A percentile compares a stretch with the other conserved stretches of the same genome.
Conservation (phyloP, 1,284 basidiomycete genomes). For the Ceratorhiza oryzae-sativae region DNA sequence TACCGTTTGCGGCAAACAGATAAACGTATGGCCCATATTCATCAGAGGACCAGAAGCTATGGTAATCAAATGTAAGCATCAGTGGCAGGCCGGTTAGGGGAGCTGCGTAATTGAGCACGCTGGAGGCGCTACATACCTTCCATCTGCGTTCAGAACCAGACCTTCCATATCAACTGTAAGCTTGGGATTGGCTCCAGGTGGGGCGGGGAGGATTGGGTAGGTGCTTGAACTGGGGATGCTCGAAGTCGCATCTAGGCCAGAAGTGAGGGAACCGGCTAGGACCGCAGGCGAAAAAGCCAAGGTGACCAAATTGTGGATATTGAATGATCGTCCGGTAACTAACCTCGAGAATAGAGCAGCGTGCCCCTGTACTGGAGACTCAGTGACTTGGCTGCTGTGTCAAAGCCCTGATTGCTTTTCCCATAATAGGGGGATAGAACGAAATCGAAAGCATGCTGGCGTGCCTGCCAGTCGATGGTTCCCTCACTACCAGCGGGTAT, state of each 20-base stretch:
- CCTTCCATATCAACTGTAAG: slow-evolving; percentile 69
- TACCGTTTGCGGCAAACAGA: slow-evolving; percentile 57
- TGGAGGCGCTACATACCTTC: slow-evolving; percentile 54
- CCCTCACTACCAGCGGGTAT: slow-evolving; percentile 50
- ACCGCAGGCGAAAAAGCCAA: slow-evolving; percentile 10
- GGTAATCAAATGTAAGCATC: slow-evolving; percentile 1
- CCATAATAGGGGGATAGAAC: slow-evolving; percentile 64
- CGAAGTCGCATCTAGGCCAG: slow-evolving; percentile 20
- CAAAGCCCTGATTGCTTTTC: slow-evolving; percentile 58
- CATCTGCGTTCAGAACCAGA: slow-evolving; percentile 63
- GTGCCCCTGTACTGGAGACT: slow-evolving; percentile 63
- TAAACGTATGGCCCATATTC: slow-evolving; percentile 78
- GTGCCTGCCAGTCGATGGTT: slow-evolving; percentile 67
- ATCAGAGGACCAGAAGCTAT: slow-evolving; percentile 67
- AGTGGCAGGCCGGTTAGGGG: background rate
- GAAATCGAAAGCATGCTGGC: slow-evolving; percentile 65
- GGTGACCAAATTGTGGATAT: background rate
- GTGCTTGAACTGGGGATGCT: slow-evolving; percentile 20
- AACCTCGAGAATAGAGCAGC: slow-evolving; percentile 60
- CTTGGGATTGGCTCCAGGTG: slow-evolving; percentile 56
- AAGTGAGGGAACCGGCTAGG: slow-evolving; percentile 20
- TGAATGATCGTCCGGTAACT: background rate
- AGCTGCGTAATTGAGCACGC: background rate
- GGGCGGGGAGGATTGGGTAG: slow-evolving; percentile 57
- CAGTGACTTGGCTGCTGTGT: slow-evolving; percentile 62